phyloP scores from a whole-genome alignment of 202 grass and related monocot genomes.

The Elaeis oleifera region DNA sequence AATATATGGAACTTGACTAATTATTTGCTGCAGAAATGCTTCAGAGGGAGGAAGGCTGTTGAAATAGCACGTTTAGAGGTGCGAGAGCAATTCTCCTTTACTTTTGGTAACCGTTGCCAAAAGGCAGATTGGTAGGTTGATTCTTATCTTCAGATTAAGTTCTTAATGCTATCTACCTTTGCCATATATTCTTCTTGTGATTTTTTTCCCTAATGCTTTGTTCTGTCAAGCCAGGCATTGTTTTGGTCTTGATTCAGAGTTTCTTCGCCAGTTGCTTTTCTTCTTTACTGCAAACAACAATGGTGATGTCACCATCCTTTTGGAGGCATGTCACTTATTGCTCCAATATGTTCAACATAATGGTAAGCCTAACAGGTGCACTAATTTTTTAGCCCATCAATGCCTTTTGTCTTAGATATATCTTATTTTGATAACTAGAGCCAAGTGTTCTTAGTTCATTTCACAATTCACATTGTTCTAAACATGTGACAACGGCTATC shows the following conservation, averaged over 20 bases:
- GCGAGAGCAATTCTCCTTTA: constrained; percentile 52
- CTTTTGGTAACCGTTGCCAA: constrained; percentile 63
- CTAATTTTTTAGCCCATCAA: background rate
- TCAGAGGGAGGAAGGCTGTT: constrained; percentile 80
- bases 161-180: too few species aligned
- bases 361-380: constrained; percentile 30
- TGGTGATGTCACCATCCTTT: constrained; percentile 61
- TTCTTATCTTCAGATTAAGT: background rate
- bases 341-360: constrained; percentile 50
- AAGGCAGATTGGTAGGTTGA: constrained; percentile 53
- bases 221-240: constrained; percentile 55
- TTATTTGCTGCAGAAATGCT: constrained; percentile 96
- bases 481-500: too few species aligned
- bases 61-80: constrained; percentile 45
- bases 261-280: constrained; percentile 90
- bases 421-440: too few species aligned
- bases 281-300: constrained; percentile 75
- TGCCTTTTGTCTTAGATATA: too few species aligned
- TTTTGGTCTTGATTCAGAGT: constrained; percentile 56
- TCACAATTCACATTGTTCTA: too few species aligned
- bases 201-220: constrained; percentile 23
- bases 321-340: constrained; percentile 59
- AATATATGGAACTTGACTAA: constrained; percentile 45
- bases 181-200: constrained; percentile 16
- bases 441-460: too few species aligned